Conservation (phyloP, 2,329 filamentous ascomycete species). For the Xylaria sp. region DNA sequence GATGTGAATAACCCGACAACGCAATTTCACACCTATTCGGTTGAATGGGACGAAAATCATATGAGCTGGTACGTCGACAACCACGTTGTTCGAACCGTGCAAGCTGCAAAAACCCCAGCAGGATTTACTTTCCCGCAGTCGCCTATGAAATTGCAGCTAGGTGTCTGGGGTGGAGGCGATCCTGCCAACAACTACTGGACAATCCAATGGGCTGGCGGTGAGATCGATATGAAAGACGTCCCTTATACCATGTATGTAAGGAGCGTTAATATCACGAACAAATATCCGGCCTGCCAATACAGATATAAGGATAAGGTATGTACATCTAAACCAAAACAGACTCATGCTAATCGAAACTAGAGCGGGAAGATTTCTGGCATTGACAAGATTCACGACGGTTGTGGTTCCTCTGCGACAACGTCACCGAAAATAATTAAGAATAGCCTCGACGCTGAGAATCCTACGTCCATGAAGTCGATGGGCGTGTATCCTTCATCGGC, state of each 20-base stretch:
- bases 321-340: slow-evolving; percentile 1
- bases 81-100: slow-evolving; percentile 44
- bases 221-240: slow-evolving; percentile 44
- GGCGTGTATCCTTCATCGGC: slow-evolving; percentile 6
- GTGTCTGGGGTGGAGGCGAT: slow-evolving; percentile 50
- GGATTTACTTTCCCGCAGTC: slow-evolving; percentile 48
- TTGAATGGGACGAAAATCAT: slow-evolving; percentile 49
- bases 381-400: slow-evolving; percentile 44
- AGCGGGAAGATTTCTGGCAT: slow-evolving; percentile 44
- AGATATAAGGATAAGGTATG: slow-evolving; percentile 47
- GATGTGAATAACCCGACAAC: slow-evolving; percentile 44
- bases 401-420: slow-evolving; percentile 28
- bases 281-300: slow-evolving; percentile 49
- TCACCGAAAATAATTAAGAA: slow-evolving; percentile 36
- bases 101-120: slow-evolving; percentile 41
- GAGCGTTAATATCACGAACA: slow-evolving; percentile 51
- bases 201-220: slow-evolving; percentile 49
- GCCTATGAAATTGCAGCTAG: slow-evolving; percentile 50
- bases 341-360: slow-evolving; percentile 40
- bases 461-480: slow-evolving; percentile 24
- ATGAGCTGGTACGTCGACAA: slow-evolving; percentile 49
- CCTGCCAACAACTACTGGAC: slow-evolving; percentile 47
- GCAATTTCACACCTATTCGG: slow-evolving; percentile 50
- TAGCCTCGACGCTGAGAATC: slow-evolving; percentile 25
- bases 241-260: slow-evolving; percentile 50